phyloP scores from a whole-genome alignment of 2,329 filamentous ascomycete genomes.

The Lasiodiplodia sp. region DNA sequence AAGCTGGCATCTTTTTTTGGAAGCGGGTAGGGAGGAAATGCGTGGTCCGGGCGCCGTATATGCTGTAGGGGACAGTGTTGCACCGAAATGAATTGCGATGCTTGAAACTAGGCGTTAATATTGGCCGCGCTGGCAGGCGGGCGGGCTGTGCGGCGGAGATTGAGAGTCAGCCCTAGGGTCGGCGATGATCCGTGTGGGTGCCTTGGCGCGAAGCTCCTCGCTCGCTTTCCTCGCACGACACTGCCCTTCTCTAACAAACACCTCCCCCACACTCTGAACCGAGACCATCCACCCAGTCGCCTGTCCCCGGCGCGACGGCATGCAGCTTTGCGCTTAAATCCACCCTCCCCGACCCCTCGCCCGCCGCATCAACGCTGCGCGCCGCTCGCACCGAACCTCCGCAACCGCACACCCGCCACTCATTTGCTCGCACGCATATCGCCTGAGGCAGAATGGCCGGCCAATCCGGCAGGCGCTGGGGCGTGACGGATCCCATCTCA shows the following conservation, averaged over 20 bases:
- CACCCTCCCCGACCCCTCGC: not conserved
- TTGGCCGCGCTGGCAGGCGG: conserved; percentile 17
- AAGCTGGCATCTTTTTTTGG: conserved; percentile 49
- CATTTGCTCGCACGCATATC: not conserved
- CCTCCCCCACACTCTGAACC: not conserved
- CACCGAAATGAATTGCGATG: conserved; percentile 18
- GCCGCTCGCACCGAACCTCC: not conserved
- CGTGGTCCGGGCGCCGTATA: not conserved
- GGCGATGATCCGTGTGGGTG: not conserved
- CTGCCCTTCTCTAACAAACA: conserved; percentile 8
- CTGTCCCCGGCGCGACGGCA: conserved; percentile 2
- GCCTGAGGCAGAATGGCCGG: conserved; percentile 40
- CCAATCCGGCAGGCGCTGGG: conserved; percentile 57
- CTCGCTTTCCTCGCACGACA: conserved; percentile 24
- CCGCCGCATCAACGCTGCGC: conserved; percentile 7
- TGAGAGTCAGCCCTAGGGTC: conserved; percentile 5
- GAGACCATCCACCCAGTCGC: not conserved
- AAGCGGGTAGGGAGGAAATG: conserved; percentile 12
- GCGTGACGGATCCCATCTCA: conserved; percentile 86
- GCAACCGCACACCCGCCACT: not conserved
- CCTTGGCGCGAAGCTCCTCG: conserved; percentile 26
- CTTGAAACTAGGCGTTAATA: not conserved
- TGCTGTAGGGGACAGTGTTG: conserved; percentile 8
- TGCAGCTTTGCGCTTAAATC: conserved; percentile 17
- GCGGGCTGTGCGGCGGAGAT: conserved; percentile 19